Base-by-base conservation (phyloP, 345 rosid genomes). In the Draba incana region DNA sequence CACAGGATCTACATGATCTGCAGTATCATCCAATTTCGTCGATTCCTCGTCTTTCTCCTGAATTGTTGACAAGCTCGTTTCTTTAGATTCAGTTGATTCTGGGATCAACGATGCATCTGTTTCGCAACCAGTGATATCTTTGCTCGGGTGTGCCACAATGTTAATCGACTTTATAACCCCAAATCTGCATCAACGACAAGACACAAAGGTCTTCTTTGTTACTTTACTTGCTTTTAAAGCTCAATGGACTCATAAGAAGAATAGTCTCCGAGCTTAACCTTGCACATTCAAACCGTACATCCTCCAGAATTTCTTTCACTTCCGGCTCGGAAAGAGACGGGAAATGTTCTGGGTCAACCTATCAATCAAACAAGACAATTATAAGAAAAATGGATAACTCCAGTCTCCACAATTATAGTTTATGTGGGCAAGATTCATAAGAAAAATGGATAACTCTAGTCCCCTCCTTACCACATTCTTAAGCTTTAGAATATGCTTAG, bases 221-320 rank as follows among this genome's bases (percentile, higher is more conserved):
- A 51, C 39, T 46, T 24, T 42, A 69, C 33, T 14, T 48, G 63
- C 43, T 57, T 77, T 8, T 1, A 38, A 5, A 75, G 61, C 16
- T 61, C 10, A 57, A 52, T 45, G 33, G 31, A 73, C 49, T 27
- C 68, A 79, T 68, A 73, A 52, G 46, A 66, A 69, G 35, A 75
- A 71, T 47, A 12, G 30, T 51, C n/a, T 58, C 50, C 23, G 66
- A 45, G 68, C 55, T 55, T 52, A 58, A 91, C 98, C 99, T 94
- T 75, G 74, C 77, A 79, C 97, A 94, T 76, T 94, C 99, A 57
- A 89, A 67, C 56, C 90, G 88, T 53, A 89, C 81, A 78, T 94
- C 95, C 77, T 94, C 99, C 67, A 91, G 67, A 77, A 83, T 72
- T 78, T 89, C 97, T 74, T 87, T 92, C 62, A 86, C 65, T 77